These are phyloP conservation scores for Suhomyces pyralidae DNA, from an alignment of 805 yeast genomes.

Conservation along the genomic window DNA sequence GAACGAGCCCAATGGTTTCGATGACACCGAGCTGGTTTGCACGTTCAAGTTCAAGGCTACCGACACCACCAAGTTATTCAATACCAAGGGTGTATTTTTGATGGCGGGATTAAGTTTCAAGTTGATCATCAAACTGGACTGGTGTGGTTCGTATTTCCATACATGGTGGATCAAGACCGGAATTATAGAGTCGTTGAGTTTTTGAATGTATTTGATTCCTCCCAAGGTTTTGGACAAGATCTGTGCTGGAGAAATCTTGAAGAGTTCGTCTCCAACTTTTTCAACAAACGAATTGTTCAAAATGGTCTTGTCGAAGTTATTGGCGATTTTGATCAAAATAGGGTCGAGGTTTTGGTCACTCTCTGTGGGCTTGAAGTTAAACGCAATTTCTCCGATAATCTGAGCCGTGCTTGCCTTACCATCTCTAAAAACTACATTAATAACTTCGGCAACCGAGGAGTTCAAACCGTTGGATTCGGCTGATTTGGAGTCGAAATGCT, in stretches of 20 bases:
- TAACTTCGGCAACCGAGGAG: constrained; percentile 81
- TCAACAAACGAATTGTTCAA: constrained; percentile 37
- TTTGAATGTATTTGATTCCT: constrained; percentile 71
- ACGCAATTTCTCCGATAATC: constrained; percentile 82
- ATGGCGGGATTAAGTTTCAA: constrained; percentile 53
- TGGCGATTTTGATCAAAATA: constrained; percentile 39
- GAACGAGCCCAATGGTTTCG: constrained; percentile 91
- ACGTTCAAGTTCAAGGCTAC: constrained; percentile 60
- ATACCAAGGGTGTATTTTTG: constrained; percentile 31
- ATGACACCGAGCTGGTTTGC: constrained; percentile 67
- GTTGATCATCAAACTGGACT: constrained; percentile 80
- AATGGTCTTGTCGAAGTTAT: constrained; percentile 50
- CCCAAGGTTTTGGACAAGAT: constrained; percentile 69
- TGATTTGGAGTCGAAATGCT: constrained; percentile 24
- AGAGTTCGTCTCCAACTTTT: constrained; percentile 29
- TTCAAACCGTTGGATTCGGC: constrained; percentile 54
- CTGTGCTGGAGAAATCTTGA: constrained; percentile 44
- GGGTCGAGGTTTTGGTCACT: constrained; percentile 18
- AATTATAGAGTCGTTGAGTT: constrained; percentile 40
- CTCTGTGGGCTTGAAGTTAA: constrained; percentile 51
- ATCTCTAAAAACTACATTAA: constrained; percentile 69
- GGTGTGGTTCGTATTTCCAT: constrained; percentile 86
- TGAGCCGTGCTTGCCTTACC: constrained; percentile 60
- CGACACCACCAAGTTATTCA: constrained; percentile 60
- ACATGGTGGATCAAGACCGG: constrained; percentile 77